Evolutionary conservation across 257 asterid species (phyloP).

Genomic region (Ballota nigra): DNA sequence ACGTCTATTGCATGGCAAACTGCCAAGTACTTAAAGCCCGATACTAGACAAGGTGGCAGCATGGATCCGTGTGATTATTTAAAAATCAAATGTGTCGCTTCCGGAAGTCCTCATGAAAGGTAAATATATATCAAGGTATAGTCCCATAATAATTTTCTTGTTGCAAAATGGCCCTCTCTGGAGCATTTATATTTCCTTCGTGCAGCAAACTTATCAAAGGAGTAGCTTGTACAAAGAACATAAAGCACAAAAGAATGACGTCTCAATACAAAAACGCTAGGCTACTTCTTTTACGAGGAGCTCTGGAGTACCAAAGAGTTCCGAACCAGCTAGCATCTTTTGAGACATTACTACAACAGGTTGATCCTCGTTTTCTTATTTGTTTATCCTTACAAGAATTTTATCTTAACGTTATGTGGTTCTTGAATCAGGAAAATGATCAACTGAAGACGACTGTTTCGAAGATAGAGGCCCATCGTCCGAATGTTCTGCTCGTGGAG

Average conservation of each 20-base stretch:
- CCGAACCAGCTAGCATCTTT: conserved; percentile 89
- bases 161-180: not conserved
- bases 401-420: conserved; percentile 16
- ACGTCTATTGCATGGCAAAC: conserved; percentile 80
- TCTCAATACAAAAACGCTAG: conserved; percentile 82
- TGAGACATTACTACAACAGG: conserved; percentile 84
- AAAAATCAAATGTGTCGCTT: conserved; percentile 88
- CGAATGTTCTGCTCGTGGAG: conserved; percentile 92
- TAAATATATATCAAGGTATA: conserved; percentile 18
- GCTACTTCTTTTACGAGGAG: conserved; percentile 87
- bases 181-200: not conserved
- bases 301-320: conserved; percentile 88
- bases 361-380: conserved; percentile 22
- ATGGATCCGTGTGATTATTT: conserved; percentile 95
- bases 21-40: conserved; percentile 84
- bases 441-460: conserved; percentile 73
- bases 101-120: conserved; percentile 84
- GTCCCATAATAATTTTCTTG: not conserved
- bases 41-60: conserved; percentile 95
- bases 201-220: conserved; percentile 89
- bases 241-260: conserved; percentile 94
- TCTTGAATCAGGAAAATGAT: conserved; percentile 75
- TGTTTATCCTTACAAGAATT: not conserved
- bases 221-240: conserved; percentile 87
- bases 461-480: conserved; percentile 82